Base-by-base conservation (phyloP, 148 eudicot species). In the Silene conica region DNA sequence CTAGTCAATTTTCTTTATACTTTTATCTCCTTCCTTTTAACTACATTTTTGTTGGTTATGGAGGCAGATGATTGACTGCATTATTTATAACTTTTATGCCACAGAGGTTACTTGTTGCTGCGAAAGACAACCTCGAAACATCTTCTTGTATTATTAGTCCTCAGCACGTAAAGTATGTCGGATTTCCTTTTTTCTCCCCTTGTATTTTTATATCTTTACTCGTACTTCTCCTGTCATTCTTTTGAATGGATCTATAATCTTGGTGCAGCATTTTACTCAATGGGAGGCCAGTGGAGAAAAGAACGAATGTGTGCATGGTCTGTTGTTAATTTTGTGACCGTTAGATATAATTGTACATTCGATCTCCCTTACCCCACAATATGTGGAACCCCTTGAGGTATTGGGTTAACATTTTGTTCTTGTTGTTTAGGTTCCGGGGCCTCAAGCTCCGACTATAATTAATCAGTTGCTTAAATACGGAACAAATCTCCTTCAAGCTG, bases 401-500 rank as follows among this genome's bases (percentile, higher is more conserved):
- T 7, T 38, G 43, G 8, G 43, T 38, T 38, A 74, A 25, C 12
- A 73, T 15, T 60, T 58, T 73, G 58, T 34, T 72, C 31, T 45
- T 73, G 12, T 73, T 64, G 54, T 54, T 74, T 78, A 94, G 97
- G 97, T 88, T 25, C 63, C 74, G 21, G 92, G 89, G 70, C 96
- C 93, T 52, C 97, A 89, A 80, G 73, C 84, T 69, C 98, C 98
- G 57, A 92, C 93, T 28, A 22, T 56, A 19, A 85, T 90, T 41
- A 82, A 84, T 56, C 56, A 64, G 0, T 66, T 84, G 86, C 86
- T 94, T 15, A 92, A 83, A 77, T 88, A 78, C 83, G 98, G 98
- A 71, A 83, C 86, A 21, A 94, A 94, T 84, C 84, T 94, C 62
- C 87, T 94, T 74, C 98, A 94, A 86, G 92, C 84, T 56, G 85